Percentiles rank a stretch among this genome's conserved stretches.
These are phyloP conservation scores for Rhodosporidiobolus sp. DNA, from an alignment of 768 basidiomycete species.

Conservation along the genomic window DNA sequence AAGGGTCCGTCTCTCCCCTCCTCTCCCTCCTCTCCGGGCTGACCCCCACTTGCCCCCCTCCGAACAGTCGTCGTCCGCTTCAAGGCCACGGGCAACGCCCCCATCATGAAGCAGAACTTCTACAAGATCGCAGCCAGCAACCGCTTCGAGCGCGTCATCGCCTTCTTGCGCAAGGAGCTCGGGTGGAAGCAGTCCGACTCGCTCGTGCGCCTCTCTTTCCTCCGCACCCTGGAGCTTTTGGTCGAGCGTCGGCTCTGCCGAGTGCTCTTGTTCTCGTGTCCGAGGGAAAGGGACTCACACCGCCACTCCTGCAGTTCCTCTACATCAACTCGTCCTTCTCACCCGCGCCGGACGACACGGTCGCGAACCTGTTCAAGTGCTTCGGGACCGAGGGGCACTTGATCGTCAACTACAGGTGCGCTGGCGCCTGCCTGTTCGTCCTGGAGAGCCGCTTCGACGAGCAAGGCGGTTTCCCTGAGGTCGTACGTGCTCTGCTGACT, in stretches of 20 bases:
- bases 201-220: slow-evolving; percentile 57
- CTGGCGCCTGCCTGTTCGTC: too few species aligned
- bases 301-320: slow-evolving; percentile 46
- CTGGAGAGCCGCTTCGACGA: too few species aligned
- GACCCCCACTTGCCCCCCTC: not conserved
- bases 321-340: slow-evolving; percentile 74
- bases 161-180: slow-evolving; percentile 83
- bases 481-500: not conserved
- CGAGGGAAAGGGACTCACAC: too few species aligned
- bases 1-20: not conserved
- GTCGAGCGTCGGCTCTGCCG: too few species aligned
- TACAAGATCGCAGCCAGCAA: slow-evolving; percentile 96
- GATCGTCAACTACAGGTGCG: slow-evolving; percentile 84
- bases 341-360: slow-evolving; percentile 77
- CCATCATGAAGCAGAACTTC: slow-evolving; percentile 98
- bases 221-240: too few species aligned
- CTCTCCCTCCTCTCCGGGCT: not conserved
- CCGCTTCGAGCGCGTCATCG: slow-evolving; percentile 89
- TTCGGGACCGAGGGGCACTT: slow-evolving; percentile 83
- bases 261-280: not conserved
- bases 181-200: slow-evolving; percentile 83
- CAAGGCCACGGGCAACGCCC: slow-evolving; percentile 95
- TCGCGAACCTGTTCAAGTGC: slow-evolving; percentile 70
- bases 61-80: slow-evolving; percentile 85
- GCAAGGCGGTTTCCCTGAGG: not conserved